These are phyloP conservation scores for Fusarium sp. DNA, from an alignment of 2,329 filamentous ascomycete genomes.

Conservation along the genomic window DNA sequence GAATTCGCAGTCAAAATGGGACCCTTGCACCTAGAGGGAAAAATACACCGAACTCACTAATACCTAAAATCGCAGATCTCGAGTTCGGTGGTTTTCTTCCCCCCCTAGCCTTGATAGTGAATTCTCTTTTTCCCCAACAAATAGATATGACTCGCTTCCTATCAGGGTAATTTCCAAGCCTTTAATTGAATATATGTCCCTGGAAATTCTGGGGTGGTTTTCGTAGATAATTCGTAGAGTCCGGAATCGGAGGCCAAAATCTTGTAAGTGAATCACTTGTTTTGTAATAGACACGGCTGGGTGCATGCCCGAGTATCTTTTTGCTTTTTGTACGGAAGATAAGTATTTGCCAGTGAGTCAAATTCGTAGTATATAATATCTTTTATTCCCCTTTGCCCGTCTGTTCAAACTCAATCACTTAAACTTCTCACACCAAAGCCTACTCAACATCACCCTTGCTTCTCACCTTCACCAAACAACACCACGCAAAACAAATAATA, in stretches of 20 bases:
- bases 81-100: too few relatives aligned
- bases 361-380: not conserved
- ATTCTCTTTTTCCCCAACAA: not conserved
- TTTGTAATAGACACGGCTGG: not conserved
- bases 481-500: not conserved
- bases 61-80: too few relatives aligned
- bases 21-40: not conserved
- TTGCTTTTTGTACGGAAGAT: not conserved
- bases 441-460: not conserved
- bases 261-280: conserved; percentile 26
- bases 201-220: not conserved
- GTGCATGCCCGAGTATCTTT: not conserved
- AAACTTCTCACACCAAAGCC: not conserved
- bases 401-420: not conserved
- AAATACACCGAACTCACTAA: too few relatives aligned
- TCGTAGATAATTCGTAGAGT: not conserved
- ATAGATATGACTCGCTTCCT: not conserved
- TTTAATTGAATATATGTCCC: not conserved
- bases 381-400: not conserved
- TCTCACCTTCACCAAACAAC: not conserved
- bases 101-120: not conserved
- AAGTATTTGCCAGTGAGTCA: conserved; percentile 6
- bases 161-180: not conserved
- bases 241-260: conserved; percentile 19
- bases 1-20: conserved; percentile 12